Conservation (phyloP, 768 basidiomycete species). For the Candolleomyces aberdarensis region DNA sequence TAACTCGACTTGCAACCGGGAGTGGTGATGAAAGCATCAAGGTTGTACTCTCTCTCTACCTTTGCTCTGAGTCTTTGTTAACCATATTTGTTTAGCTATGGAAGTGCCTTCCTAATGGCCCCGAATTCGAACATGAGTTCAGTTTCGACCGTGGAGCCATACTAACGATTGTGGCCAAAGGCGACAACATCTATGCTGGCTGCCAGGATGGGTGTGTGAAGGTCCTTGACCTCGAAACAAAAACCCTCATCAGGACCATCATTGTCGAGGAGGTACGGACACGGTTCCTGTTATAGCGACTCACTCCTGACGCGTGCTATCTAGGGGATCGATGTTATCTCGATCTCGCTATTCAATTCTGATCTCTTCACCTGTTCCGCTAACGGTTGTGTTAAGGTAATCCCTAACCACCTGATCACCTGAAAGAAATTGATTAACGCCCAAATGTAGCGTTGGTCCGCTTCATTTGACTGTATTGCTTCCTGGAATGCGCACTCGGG, state of each 20-base stretch:
- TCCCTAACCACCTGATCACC: constrained; percentile 3
- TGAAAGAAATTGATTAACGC: neutral
- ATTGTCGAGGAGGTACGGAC: constrained; percentile 72
- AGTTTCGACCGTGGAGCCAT: constrained; percentile 77
- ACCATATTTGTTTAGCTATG: constrained; percentile 50
- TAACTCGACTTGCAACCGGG: constrained; percentile 67
- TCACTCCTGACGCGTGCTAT: neutral
- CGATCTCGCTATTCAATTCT: constrained; percentile 67
- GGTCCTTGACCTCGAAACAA: constrained; percentile 88
- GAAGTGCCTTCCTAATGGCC: constrained; percentile 40
- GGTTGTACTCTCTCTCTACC: constrained; percentile 30
- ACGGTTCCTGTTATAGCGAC: neutral
- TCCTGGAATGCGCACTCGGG: constrained; percentile 81
- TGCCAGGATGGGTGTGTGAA: constrained; percentile 94
- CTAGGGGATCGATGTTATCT: constrained; percentile 77
- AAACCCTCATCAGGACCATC: constrained; percentile 81
- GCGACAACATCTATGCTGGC: constrained; percentile 86
- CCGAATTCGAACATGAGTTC: constrained; percentile 49
- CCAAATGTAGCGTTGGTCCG: constrained; percentile 65
- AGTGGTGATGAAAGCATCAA: constrained; percentile 92
- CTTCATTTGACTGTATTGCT: constrained; percentile 80
- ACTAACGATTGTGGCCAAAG: constrained; percentile 68
- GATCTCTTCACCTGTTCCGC: constrained; percentile 66
- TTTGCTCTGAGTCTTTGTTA: neutral
- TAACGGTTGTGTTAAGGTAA: constrained; percentile 68